Percentiles rank a stretch among this genome's conserved stretches.
These are phyloP conservation scores for Aspergillus cejpii DNA, from an alignment of 2,329 filamentous ascomycete species.

Conservation along the genomic window DNA sequence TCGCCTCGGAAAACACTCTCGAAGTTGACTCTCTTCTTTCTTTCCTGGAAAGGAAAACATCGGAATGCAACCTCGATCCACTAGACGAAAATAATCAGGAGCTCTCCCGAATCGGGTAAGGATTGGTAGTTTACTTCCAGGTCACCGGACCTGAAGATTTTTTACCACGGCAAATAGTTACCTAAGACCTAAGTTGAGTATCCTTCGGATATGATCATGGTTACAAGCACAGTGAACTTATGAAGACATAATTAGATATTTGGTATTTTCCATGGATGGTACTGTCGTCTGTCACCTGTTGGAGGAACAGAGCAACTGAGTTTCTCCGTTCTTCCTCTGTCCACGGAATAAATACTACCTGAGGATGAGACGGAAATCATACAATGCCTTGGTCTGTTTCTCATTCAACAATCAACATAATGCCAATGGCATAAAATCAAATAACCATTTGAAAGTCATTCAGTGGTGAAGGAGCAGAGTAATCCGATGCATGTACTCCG, in stretches of 20 bases:
- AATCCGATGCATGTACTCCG: slow-evolving; percentile 6
- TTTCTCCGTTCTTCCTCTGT: slow-evolving; percentile 7
- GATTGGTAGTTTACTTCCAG: background rate
- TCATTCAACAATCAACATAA: background rate
- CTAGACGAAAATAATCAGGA: slow-evolving; percentile 14
- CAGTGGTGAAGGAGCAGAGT: slow-evolving; percentile 7
- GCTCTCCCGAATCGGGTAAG: slow-evolving; percentile 1
- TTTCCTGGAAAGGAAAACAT: background rate
- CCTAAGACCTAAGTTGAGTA: no score
- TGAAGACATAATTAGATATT: background rate
- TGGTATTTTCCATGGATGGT: background rate
- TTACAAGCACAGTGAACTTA: background rate
- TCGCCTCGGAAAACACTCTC: background rate
- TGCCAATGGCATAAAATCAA: no score
- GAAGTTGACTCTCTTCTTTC: background rate
- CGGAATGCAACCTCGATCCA: slow-evolving; percentile 4
- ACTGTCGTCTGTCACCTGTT: background rate
- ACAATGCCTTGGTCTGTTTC: background rate
- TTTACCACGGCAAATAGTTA: background rate
- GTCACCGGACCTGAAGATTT: slow-evolving; percentile 3
- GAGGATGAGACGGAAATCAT: no score
- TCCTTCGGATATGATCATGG: background rate
- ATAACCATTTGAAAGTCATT: no score
- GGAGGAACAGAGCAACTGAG: background rate
- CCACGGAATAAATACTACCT: background rate